Conservation (phyloP, 2,329 filamentous ascomycete genomes). For the Pseudocercospora pini-densiflorae region DNA sequence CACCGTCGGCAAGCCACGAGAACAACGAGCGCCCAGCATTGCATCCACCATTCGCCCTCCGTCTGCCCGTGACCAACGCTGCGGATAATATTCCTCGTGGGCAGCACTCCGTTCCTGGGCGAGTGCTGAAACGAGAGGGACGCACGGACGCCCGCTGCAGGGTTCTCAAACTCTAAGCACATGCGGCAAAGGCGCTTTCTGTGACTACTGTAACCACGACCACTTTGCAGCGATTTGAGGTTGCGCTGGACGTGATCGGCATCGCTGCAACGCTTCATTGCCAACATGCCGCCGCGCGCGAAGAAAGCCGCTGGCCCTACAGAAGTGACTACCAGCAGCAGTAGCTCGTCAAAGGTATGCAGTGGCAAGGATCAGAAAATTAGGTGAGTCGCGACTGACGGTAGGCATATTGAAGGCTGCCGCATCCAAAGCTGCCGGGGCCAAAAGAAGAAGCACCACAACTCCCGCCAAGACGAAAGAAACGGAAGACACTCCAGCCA, state of each 20-base stretch:
- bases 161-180: not conserved
- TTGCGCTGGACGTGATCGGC: not conserved
- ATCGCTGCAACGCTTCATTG: not conserved
- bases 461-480: constrained; percentile 14
- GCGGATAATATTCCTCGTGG: not conserved
- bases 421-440: constrained; percentile 24
- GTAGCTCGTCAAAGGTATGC: constrained; percentile 35
- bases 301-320: constrained; percentile 37
- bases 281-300: constrained; percentile 39
- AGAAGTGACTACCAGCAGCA: constrained; percentile 31
- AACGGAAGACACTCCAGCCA: constrained; percentile 4
- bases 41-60: not conserved
- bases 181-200: not conserved
- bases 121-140: too few species aligned
- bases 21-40: not conserved
- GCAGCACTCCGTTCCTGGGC: not conserved
- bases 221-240: not conserved
- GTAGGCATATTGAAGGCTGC: constrained; percentile 20
- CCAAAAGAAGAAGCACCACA: constrained; percentile 21
- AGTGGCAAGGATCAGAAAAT: constrained; percentile 16
- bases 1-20: not conserved
- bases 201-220: not conserved
- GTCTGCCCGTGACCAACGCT: not conserved
- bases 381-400: constrained; percentile 17
- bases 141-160: not conserved